Conservation (phyloP, 2,329 filamentous ascomycete species). For the Teratosphaeria destructans region DNA sequence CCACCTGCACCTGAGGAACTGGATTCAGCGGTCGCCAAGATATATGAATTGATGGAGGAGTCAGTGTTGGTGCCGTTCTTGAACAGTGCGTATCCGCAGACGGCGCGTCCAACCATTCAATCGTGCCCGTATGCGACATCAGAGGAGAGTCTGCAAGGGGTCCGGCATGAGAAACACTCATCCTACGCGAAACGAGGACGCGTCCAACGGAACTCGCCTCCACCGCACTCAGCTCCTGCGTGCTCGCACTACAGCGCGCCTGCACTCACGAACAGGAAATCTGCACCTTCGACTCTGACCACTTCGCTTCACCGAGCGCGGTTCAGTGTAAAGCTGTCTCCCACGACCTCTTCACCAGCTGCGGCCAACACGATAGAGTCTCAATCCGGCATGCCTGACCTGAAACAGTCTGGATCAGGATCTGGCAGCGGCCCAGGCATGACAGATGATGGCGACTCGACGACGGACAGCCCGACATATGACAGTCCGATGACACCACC, state of each 20-base stretch:
- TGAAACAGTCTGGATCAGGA: slow-evolving; percentile 29
- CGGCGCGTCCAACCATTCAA: slow-evolving; percentile 32
- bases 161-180: slow-evolving; percentile 25
- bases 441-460: slow-evolving; percentile 56
- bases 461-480: slow-evolving; percentile 36
- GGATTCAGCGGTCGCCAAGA: slow-evolving; percentile 73
- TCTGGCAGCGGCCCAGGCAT: slow-evolving; percentile 33
- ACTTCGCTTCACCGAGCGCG: slow-evolving; percentile 22
- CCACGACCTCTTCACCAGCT: slow-evolving; percentile 21
- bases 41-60: slow-evolving; percentile 96
- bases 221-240: slow-evolving; percentile 19
- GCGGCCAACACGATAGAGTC: slow-evolving; percentile 6
- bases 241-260: slow-evolving; percentile 14
- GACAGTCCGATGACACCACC: slow-evolving; percentile 62
- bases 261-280: slow-evolving; percentile 19
- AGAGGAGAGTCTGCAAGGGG: slow-evolving; percentile 19
- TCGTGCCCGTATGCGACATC: slow-evolving; percentile 34
- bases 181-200: slow-evolving; percentile 14
- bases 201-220: slow-evolving; percentile 23
- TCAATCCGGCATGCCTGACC: slow-evolving; percentile 11
- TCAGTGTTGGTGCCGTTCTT: slow-evolving; percentile 88
- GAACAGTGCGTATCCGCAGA: slow-evolving; percentile 50
- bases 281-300: slow-evolving; percentile 23
- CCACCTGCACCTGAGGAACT: slow-evolving; percentile 67
- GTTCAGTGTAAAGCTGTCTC: slow-evolving; percentile 24